Conservation (phyloP, 73 alveolate genomes). For the Paramecium sexaurelia region DNA sequence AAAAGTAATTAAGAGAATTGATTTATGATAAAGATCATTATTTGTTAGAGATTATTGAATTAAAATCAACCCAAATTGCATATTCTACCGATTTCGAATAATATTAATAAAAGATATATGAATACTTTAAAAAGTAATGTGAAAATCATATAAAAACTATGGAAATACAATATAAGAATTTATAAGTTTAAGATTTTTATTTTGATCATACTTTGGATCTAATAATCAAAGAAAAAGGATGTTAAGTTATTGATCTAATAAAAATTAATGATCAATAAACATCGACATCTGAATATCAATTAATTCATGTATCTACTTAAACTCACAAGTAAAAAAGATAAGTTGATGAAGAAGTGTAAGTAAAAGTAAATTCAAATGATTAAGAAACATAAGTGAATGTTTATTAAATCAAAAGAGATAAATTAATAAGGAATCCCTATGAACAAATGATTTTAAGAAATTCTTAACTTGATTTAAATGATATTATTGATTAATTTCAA, state of each 20-base stretch:
- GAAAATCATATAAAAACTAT: not conserved
- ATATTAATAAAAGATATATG: not conserved
- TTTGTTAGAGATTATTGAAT: not conserved
- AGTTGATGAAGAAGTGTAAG: not conserved
- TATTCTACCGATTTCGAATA: not conserved
- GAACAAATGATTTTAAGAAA: not conserved
- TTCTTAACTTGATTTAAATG: not conserved
- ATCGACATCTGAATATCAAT: not conserved
- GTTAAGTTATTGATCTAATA: not conserved
- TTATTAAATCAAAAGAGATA: not conserved
- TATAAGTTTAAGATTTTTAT: not conserved
- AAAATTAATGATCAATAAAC: not conserved
- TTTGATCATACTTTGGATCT: not conserved
- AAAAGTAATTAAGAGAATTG: not conserved
- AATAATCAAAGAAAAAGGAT: not conserved
- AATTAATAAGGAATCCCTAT: not conserved
- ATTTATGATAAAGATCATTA: not conserved
- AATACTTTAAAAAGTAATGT: not conserved
- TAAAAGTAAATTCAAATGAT: not conserved
- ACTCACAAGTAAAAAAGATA: not conserved
- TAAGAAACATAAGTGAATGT: constrained; percentile 23
- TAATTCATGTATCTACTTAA: not conserved
- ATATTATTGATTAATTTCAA: not conserved
- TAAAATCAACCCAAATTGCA: not conserved
- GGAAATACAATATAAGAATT: not conserved